Evolutionary conservation across 208 protist genomes (phyloP).

Genomic region (Leishmania martiniquensis): DNA sequence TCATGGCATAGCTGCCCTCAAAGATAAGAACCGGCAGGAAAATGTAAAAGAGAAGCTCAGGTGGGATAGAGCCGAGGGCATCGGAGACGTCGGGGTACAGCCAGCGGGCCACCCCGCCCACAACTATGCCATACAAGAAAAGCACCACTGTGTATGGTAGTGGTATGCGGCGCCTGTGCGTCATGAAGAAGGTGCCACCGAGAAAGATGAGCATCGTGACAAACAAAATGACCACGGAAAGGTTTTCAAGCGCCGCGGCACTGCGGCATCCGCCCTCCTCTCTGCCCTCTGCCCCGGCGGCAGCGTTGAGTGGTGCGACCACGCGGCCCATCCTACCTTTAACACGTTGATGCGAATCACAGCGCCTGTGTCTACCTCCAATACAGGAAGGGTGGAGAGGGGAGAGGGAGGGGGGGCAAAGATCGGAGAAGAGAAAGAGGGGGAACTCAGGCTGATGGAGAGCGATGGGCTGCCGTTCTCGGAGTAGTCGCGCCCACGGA

Average conservation of each 20-base stretch:
- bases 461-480: neutral
- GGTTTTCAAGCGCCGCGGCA: constrained; percentile 17
- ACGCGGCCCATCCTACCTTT: neutral
- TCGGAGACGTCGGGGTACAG: constrained; percentile 50
- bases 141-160: constrained; percentile 84
- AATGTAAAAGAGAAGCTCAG: constrained; percentile 87
- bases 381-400: neutral
- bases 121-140: constrained; percentile 81
- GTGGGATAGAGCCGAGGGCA: constrained; percentile 70
- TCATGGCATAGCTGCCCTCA: constrained; percentile 84
- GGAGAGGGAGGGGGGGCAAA: neutral
- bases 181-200: constrained; percentile 79
- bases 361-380: neutral
- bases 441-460: neutral
- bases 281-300: neutral
- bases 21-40: constrained; percentile 93
- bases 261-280: neutral
- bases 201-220: constrained; percentile 75
- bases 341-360: neutral
- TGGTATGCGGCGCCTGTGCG: constrained; percentile 50
- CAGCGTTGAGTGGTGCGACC: neutral
- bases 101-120: constrained; percentile 56
- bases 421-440: neutral
- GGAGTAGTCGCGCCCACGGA: neutral
- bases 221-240: constrained; percentile 64